Evolutionary conservation across 2,329 filamentous ascomycete species (phyloP).

Genomic region (Diaporthe destruens): DNA sequence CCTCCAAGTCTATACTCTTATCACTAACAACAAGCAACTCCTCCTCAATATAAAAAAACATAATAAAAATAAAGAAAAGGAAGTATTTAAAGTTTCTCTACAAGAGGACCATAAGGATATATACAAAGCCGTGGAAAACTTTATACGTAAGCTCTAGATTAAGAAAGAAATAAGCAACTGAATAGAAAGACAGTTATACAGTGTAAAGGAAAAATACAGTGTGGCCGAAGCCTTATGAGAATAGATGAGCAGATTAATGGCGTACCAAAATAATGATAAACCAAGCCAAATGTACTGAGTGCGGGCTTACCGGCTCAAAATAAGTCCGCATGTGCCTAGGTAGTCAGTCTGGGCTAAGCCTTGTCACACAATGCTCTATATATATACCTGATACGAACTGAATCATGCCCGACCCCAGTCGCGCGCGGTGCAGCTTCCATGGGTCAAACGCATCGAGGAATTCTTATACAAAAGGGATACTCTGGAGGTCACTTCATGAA

Average conservation of each 20-base stretch:
- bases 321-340: neutral
- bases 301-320: neutral
- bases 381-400: conserved; percentile 24
- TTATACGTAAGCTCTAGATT: too few species aligned
- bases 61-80: too few species aligned
- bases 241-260: neutral
- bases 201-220: too few species aligned
- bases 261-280: neutral
- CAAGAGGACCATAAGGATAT: too few species aligned
- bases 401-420: conserved; percentile 10
- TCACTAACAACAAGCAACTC: too few species aligned
- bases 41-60: too few species aligned
- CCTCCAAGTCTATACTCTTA: too few species aligned
- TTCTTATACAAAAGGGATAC: neutral
- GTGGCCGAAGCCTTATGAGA: too few species aligned
- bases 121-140: too few species aligned
- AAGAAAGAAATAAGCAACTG: too few species aligned
- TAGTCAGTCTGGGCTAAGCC: conserved; percentile 6
- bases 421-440: neutral
- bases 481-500: neutral
- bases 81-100: too few species aligned
- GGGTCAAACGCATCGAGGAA: neutral
- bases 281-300: neutral
- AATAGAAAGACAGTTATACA: too few species aligned
- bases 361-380: conserved; percentile 14